phyloP scores from a whole-genome alignment of 2,329 filamentous ascomycete species.

The Nigrograna mackinnonii region DNA sequence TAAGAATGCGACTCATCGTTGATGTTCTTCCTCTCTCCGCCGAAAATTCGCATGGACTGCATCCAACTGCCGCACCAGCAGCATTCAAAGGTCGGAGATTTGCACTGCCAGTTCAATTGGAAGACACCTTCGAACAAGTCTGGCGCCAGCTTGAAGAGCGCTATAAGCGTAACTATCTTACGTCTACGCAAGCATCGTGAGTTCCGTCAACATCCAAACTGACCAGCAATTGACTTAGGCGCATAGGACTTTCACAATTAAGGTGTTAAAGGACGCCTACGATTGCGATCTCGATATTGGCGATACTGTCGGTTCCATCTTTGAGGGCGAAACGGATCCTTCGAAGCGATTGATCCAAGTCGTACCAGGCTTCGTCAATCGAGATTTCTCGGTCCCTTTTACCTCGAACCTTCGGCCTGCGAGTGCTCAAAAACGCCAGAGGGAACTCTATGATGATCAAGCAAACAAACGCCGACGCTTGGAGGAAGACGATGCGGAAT shows the following conservation, averaged over 20 bases:
- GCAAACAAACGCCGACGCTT: slow-evolving; percentile 27
- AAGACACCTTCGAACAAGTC: slow-evolving; percentile 33
- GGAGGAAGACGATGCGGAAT: slow-evolving; percentile 15
- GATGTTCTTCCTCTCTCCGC: slow-evolving; percentile 28
- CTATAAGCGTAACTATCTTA: slow-evolving; percentile 39
- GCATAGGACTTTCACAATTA: slow-evolving; percentile 33
- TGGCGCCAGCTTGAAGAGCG: slow-evolving; percentile 34
- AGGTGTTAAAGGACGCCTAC: slow-evolving; percentile 39
- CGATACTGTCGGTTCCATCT: slow-evolving; percentile 39
- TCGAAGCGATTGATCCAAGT: slow-evolving; percentile 33
- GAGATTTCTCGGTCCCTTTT: slow-evolving; percentile 34
- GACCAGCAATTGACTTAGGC: slow-evolving; percentile 5
- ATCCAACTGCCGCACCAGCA: slow-evolving; percentile 17
- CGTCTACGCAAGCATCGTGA: slow-evolving; percentile 20
- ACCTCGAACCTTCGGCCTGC: slow-evolving; percentile 32
- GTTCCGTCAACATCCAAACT: slow-evolving; percentile 5
- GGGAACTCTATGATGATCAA: slow-evolving; percentile 12
- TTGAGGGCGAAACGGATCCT: slow-evolving; percentile 29
- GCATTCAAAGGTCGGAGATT: slow-evolving; percentile 40
- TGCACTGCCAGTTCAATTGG: slow-evolving; percentile 26
- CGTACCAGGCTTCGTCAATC: slow-evolving; percentile 28
- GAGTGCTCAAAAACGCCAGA: slow-evolving; percentile 22
- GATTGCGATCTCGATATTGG: slow-evolving; percentile 40
- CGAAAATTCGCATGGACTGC: slow-evolving; percentile 23
- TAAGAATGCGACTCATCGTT: slow-evolving; percentile 32